Base-by-base conservation (phyloP, 2,329 filamentous ascomycete genomes). In the Colletotrichum lupini region DNA sequence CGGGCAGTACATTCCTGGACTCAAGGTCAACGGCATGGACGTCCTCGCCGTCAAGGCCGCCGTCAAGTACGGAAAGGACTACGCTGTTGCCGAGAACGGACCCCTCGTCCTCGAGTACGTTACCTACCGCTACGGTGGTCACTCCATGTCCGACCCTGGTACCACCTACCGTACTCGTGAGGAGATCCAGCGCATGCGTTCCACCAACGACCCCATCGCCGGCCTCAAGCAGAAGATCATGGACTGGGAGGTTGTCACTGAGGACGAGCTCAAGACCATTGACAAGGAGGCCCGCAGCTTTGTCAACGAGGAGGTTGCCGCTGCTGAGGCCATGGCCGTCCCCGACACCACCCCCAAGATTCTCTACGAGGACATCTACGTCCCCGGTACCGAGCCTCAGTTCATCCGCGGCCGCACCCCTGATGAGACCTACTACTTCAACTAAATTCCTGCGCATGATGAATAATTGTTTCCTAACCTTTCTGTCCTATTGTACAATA, bases 21-120 rank as follows among this genome's bases (percentile, higher is more conserved):
- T 99, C 80, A 99, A 99, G 91, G 95, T 99, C 85, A 99, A 99
- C 87, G 97, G 95, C 82, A 99, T 99, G 97, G 97, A 99, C 83
- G 95, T 98, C 79, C 93, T 99, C 76, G 96, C 97, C 76, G 96
- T 98, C 84, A 98, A 98, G 91, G 95, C 96, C 66, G 97, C 97
- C 76, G 95, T 98, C 80, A 89, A 96, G 86, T 95, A 98, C 88
- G 95, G 93, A 82, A 98, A 97, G 89, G 90, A 97, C 82, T 97
- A 92, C 89, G 93, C 94, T 77, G 86, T 89, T 74, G 88, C 90
- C 75, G 95, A 93, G 83, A 95, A 98, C 85, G 96, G 96, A 75
- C 97, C 97, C 77, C 90, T 99, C 76, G 97, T 99, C 80, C 93
- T 97, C 85, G 97, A 99, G 88, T 99, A 98, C 85, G 95, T 99